Evolutionary conservation across 768 basidiomycete species (phyloP).

Genomic region (Leucosporidium scottii): DNA sequence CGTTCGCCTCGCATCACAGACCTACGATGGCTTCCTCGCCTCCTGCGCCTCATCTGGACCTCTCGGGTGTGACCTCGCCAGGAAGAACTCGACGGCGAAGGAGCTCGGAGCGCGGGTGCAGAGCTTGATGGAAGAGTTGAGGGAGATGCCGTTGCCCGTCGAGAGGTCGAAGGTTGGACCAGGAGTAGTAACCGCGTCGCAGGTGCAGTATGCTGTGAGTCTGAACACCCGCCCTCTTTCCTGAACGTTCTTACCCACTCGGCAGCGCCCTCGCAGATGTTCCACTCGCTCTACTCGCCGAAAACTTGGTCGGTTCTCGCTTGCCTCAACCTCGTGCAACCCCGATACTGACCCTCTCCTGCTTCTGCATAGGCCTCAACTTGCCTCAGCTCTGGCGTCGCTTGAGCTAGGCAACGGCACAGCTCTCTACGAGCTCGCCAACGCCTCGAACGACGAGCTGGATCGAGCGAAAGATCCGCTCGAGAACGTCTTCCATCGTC

Average conservation of each 20-base stretch:
- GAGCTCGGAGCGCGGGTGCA: conserved; percentile 2
- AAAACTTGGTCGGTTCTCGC: conserved; percentile 1
- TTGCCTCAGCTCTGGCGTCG: conserved; percentile 16
- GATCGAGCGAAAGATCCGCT: background rate
- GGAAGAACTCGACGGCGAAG: conserved; percentile 9
- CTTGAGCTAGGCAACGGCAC: conserved; percentile 18
- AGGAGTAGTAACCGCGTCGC: conserved; percentile 11
- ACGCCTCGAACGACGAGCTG: background rate
- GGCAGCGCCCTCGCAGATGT: background rate
- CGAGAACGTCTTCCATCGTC: conserved; percentile 24
- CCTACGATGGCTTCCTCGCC: conserved; percentile 28
- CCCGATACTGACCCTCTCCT: background rate
- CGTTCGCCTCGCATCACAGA: background rate
- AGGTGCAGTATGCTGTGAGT: conserved; percentile 23
- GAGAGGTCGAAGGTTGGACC: conserved; percentile 15
- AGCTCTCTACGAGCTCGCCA: conserved; percentile 4
- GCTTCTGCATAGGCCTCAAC: conserved; percentile 11
- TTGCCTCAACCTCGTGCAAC: no score
- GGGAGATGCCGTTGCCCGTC: conserved; percentile 15
- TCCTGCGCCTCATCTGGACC: conserved; percentile 25
- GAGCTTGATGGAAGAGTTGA: conserved; percentile 5
- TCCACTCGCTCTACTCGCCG: conserved; percentile 24
- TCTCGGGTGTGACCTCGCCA: conserved; percentile 17
- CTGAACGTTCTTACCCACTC: background rate
- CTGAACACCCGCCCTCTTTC: no score